Evolutionary conservation across 148 eudicot species (phyloP).

Genomic region (Limonium bicolor): DNA sequence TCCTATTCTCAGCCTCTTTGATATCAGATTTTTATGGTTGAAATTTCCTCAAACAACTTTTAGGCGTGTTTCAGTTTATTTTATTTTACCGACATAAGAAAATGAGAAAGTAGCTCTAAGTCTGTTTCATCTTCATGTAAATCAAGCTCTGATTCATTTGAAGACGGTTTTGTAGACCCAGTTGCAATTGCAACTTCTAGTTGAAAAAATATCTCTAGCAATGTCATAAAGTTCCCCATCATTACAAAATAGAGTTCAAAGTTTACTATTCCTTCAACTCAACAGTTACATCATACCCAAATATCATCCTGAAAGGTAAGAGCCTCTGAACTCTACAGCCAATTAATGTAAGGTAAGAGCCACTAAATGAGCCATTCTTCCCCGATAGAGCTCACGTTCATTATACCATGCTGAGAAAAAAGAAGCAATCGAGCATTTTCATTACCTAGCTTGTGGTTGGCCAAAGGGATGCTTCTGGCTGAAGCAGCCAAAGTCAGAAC

Average conservation of each 20-base stretch:
- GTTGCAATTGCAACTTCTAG: conserved; percentile 52
- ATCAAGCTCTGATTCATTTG: conserved; percentile 30
- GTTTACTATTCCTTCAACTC: too few relatives aligned
- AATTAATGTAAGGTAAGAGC: too few relatives aligned
- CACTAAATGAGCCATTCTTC: too few relatives aligned
- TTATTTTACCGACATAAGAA: conserved; percentile 36
- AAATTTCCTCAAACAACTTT: conserved; percentile 40
- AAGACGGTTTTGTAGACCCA: conserved; percentile 36
- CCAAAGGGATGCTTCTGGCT: conserved; percentile 73
- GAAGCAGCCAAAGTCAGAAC: conserved; percentile 93
- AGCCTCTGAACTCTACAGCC: too few relatives aligned
- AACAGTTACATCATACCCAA: too few relatives aligned
- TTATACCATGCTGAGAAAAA: too few relatives aligned
- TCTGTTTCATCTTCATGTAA: conserved; percentile 38
- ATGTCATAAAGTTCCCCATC: too few relatives aligned
- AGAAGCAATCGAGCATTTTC: too few relatives aligned
- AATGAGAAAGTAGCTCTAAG: conserved; percentile 46
- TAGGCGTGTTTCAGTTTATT: conserved; percentile 39
- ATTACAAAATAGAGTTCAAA: too few relatives aligned
- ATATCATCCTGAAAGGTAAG: too few relatives aligned
- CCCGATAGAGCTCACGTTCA: too few relatives aligned
- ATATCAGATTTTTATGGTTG: conserved; percentile 60
- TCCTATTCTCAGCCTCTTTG: conserved; percentile 39
- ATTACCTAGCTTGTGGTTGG: conserved; percentile 65
- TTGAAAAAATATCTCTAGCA: too few relatives aligned